These are phyloP conservation scores for Chernovozyma sophiae-reginae DNA, from an alignment of 1,139 yeast species.

Conservation along the genomic window DNA sequence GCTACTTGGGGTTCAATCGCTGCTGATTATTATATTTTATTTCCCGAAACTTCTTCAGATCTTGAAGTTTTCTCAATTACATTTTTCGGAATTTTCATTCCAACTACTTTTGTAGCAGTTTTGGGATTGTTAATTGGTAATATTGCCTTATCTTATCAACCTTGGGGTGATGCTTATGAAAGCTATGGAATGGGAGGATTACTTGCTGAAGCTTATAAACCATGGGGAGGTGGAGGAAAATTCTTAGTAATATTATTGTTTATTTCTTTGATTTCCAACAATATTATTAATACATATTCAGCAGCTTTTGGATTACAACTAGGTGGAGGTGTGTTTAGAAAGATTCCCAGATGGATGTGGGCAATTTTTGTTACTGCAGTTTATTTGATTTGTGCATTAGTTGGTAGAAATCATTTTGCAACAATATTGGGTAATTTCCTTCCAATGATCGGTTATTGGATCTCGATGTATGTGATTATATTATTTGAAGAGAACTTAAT, in stretches of 20 bases:
- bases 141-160: slow-evolving; percentile 56
- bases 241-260: slow-evolving; percentile 66
- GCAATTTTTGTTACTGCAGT: slow-evolving; percentile 62
- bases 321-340: slow-evolving; percentile 56
- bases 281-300: slow-evolving; percentile 77
- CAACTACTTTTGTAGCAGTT: slow-evolving; percentile 75
- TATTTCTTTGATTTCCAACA: slow-evolving; percentile 74
- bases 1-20: slow-evolving; percentile 91
- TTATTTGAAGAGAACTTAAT: slow-evolving; percentile 71
- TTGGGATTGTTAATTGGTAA: slow-evolving; percentile 70
- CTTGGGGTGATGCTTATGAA: slow-evolving; percentile 59
- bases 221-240: slow-evolving; percentile 81
- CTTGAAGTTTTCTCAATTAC: slow-evolving; percentile 56
- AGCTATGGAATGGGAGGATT: slow-evolving; percentile 75
- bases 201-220: slow-evolving; percentile 58
- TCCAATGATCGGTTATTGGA: slow-evolving; percentile 96
- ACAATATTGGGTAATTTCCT: slow-evolving; percentile 79
- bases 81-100: slow-evolving; percentile 63
- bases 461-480: slow-evolving; percentile 72
- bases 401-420: slow-evolving; percentile 73
- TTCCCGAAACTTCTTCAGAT: slow-evolving; percentile 71
- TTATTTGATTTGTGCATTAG: slow-evolving; percentile 66
- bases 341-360: slow-evolving; percentile 78
- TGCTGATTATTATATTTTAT: slow-evolving; percentile 76
- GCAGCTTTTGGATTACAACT: slow-evolving; percentile 79